Percentiles rank a stretch among this genome's conserved stretches.
Conservation (phyloP, 148 eudicot genomes). For the Agrostemma githago region DNA sequence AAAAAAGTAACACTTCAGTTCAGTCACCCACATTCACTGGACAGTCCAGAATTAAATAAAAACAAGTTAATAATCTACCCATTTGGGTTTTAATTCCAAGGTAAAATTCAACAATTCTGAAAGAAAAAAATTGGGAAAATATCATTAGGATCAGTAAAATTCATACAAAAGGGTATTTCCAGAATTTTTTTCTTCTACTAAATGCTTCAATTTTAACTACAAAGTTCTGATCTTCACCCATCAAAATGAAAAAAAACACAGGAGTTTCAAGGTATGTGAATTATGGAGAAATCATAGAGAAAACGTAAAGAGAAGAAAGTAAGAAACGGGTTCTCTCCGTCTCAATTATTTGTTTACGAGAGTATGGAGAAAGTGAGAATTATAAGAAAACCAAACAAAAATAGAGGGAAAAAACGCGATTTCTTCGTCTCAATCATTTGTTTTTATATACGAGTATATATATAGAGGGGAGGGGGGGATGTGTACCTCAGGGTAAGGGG, state of each 20-base stretch:
- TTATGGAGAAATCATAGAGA: too few species aligned
- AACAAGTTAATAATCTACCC: neutral
- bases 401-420: neutral
- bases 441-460: neutral
- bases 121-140: neutral
- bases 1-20: neutral
- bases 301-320: neutral
- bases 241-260: neutral
- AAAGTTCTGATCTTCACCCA: constrained; percentile 13
- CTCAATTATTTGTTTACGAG: neutral
- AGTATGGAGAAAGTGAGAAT: neutral
- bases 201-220: neutral
- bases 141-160: neutral
- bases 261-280: neutral
- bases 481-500: constrained; percentile 42
- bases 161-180: neutral
- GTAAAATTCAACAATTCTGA: neutral
- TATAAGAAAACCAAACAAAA: too few species aligned
- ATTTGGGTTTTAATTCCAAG: neutral
- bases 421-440: neutral
- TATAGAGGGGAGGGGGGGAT: neutral
- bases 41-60: neutral
- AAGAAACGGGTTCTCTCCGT: neutral
- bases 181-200: neutral
- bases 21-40: neutral